Evolutionary conservation across 352 stramenopile genomes (phyloP).

Genomic region (Aphanomyces stellatus): DNA sequence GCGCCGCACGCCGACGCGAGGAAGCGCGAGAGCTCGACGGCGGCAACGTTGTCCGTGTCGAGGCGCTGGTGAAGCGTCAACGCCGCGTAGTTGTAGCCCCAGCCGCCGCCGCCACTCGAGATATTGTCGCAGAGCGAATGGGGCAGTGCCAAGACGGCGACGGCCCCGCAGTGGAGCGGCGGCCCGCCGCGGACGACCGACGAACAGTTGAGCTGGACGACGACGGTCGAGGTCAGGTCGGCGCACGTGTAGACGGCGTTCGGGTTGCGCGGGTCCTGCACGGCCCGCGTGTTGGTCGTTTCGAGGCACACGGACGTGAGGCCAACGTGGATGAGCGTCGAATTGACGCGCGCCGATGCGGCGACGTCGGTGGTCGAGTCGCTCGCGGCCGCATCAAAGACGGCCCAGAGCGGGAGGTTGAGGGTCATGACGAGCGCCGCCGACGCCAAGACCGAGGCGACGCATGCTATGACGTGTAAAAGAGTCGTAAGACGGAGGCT

Average conservation of each 20-base stretch:
- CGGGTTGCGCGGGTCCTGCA: not conserved
- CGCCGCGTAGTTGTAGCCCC: not conserved
- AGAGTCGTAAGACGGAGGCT: not conserved
- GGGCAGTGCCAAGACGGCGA: not conserved
- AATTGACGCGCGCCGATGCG: not conserved
- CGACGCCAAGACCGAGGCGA: not conserved
- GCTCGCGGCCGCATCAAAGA: not conserved
- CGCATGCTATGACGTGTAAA: not conserved
- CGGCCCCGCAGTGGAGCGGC: not conserved
- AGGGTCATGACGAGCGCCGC: not conserved
- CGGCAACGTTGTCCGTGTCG: not conserved
- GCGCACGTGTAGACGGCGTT: conserved; percentile 17
- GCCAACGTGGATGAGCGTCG: conserved; percentile 5
- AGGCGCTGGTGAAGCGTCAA: conserved; percentile 4
- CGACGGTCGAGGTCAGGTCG: not conserved
- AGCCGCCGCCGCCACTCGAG: not conserved
- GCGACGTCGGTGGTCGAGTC: not conserved
- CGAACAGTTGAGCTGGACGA: conserved; percentile 13
- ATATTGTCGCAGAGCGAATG: not conserved
- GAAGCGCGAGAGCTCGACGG: not conserved
- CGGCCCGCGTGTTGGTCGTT: not conserved
- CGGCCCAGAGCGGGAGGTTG: conserved; percentile 2
- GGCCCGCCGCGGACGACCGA: not conserved
- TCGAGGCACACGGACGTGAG: not conserved
- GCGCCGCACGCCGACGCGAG: not conserved